phyloP scores from a whole-genome alignment of 1,139 yeast genomes.

The Lodderomyces jiufengensis region DNA sequence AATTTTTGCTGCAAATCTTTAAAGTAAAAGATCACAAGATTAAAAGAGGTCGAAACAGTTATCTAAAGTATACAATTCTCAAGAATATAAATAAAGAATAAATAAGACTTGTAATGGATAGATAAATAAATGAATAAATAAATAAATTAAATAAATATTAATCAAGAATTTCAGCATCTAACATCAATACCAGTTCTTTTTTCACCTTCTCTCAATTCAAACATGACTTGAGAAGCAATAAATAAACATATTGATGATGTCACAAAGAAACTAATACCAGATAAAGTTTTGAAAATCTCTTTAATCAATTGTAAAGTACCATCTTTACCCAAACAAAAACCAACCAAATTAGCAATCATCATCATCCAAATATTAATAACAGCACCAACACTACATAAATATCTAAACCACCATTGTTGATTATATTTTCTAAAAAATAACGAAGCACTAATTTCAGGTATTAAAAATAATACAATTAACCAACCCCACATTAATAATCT shows the following conservation, averaged over 20 bases:
- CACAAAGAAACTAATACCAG: conserved; percentile 66
- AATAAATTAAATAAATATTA: no score
- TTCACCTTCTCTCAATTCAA: conserved; percentile 85
- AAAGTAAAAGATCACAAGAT: no score
- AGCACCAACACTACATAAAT: conserved; percentile 82
- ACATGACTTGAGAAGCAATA: conserved; percentile 90
- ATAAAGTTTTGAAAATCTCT: conserved; percentile 68
- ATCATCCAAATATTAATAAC: conserved; percentile 92
- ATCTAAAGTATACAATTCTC: no score
- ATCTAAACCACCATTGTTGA: conserved; percentile 69
- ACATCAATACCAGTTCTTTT: conserved; percentile 78
- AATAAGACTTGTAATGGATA: no score
- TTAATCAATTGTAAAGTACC: conserved; percentile 66
- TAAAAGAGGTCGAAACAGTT: no score
- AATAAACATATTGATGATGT: conserved; percentile 66
- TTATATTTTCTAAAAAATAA: conserved; percentile 38
- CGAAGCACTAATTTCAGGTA: conserved; percentile 84
- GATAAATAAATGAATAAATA: no score
- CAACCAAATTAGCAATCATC: conserved; percentile 95
- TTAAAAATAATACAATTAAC: conserved; percentile 78
- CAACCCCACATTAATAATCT: conserved; percentile 92
- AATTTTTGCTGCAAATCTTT: no score
- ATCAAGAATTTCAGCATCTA: conserved; percentile 49
- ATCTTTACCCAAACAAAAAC: conserved; percentile 88
- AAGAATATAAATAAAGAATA: no score